phyloP scores from a whole-genome alignment of 106 monocot species.

The Dendrobium nobile region DNA sequence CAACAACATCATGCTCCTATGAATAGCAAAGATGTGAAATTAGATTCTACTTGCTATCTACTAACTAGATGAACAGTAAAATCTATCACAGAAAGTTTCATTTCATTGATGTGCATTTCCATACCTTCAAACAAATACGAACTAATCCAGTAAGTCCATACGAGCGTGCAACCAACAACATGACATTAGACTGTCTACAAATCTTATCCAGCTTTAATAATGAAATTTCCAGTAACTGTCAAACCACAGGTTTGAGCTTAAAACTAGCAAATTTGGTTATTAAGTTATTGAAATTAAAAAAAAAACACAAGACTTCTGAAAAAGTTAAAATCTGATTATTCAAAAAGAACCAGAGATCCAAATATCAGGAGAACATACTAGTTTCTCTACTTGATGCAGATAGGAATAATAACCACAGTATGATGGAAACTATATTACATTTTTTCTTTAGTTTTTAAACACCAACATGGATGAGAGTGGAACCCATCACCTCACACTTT shows the following conservation, averaged over 20 bases:
- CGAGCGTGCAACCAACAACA: slow-evolving; percentile 76
- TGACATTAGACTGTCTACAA: slow-evolving; percentile 80
- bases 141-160: slow-evolving; percentile 94
- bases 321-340: not conserved
- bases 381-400: not conserved
- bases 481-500: not conserved
- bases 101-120: slow-evolving; percentile 4
- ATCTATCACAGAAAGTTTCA: not conserved
- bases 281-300: not conserved
- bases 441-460: too few relatives aligned
- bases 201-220: slow-evolving; percentile 88
- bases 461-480: not conserved
- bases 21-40: slow-evolving; percentile 7
- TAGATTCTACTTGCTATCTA: not conserved
- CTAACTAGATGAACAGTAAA: not conserved
- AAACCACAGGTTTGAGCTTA: slow-evolving; percentile 8
- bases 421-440: not conserved
- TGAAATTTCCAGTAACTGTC: slow-evolving; percentile 68
- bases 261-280: not conserved
- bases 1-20: slow-evolving; percentile 83
- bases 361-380: not conserved
- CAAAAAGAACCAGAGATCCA: not conserved
- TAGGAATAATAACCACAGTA: not conserved
- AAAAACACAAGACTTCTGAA: not conserved
- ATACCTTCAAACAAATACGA: slow-evolving; percentile 85